These are phyloP conservation scores for Gracilaria caudata DNA, from an alignment of 23 red algal species.

Conservation along the genomic window DNA sequence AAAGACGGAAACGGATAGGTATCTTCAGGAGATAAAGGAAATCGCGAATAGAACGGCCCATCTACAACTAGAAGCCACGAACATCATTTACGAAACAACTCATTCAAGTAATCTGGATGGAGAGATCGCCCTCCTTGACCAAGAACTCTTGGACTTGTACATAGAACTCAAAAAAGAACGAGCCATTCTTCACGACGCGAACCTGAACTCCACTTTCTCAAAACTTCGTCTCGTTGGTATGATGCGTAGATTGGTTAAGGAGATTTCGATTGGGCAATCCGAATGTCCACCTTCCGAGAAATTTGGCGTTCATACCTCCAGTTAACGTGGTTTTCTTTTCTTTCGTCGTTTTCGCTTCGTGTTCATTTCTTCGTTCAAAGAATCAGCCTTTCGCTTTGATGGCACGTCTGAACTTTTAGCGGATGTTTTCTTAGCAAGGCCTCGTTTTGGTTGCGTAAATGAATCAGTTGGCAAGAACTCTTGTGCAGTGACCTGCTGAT, in stretches of 20 bases:
- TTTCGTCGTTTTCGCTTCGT: constrained; percentile 11
- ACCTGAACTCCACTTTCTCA: constrained; percentile 35
- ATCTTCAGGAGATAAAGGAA: constrained; percentile 61
- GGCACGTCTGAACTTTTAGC: neutral
- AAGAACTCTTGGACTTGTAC: constrained; percentile 48
- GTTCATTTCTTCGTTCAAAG: neutral
- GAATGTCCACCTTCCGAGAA: constrained; percentile 13
- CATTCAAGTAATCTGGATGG: constrained; percentile 40
- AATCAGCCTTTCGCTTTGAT: neutral
- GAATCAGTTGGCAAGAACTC: neutral
- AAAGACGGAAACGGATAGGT: constrained; percentile 45
- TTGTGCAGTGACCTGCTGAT: neutral
- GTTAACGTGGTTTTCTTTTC: constrained; percentile 10
- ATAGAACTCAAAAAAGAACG: constrained; percentile 31
- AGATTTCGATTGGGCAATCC: constrained; percentile 31
- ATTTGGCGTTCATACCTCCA: neutral
- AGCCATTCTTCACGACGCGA: neutral
- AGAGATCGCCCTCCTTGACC: constrained; percentile 39
- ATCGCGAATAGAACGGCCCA: constrained; percentile 21
- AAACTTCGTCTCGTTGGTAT: constrained; percentile 51
- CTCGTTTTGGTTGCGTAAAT: constrained; percentile 7
- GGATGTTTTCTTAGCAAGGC: neutral
- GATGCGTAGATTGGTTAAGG: constrained; percentile 55
- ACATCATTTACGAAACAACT: constrained; percentile 50
- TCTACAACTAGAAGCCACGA: constrained; percentile 34